Evolutionary conservation across 2,329 filamentous ascomycete genomes (phyloP).

Genomic region (Nemania bipapillata): DNA sequence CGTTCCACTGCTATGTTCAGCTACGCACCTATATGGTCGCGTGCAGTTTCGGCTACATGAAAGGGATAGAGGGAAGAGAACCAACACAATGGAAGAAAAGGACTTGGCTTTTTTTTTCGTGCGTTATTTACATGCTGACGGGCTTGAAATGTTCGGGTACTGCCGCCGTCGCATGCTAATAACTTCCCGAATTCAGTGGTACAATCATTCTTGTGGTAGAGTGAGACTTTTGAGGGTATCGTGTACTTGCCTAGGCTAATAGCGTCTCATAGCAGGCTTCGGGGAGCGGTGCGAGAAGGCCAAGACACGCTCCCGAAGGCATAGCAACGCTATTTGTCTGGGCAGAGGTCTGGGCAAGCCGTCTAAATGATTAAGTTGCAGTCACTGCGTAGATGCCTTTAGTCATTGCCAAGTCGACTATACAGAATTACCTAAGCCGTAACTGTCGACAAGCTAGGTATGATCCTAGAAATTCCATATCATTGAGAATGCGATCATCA

Average conservation of each 20-base stretch:
- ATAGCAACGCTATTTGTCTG: neutral
- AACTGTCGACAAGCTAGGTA: neutral
- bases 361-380: conserved; percentile 6
- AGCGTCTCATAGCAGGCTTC: neutral
- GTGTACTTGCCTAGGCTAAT: neutral
- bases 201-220: neutral
- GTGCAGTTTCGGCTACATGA: neutral
- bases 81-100: neutral
- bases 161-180: neutral
- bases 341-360: neutral
- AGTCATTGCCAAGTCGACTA: conserved; percentile 24
- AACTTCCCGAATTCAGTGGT: neutral
- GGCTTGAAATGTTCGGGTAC: neutral
- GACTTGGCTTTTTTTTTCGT: neutral
- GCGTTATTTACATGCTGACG: neutral
- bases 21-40: neutral
- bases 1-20: neutral
- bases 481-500: conserved; percentile 19
- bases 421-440: neutral
- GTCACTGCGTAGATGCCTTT: neutral
- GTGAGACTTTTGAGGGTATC: neutral
- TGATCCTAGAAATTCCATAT: conserved; percentile 25
- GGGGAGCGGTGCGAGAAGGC: neutral
- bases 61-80: neutral
- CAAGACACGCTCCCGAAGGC: neutral